Evolutionary conservation across 257 asterid genomes (phyloP), one percentile per base, ranked within the genome.

Genomic region (Nicotiana tabacum): DNA sequence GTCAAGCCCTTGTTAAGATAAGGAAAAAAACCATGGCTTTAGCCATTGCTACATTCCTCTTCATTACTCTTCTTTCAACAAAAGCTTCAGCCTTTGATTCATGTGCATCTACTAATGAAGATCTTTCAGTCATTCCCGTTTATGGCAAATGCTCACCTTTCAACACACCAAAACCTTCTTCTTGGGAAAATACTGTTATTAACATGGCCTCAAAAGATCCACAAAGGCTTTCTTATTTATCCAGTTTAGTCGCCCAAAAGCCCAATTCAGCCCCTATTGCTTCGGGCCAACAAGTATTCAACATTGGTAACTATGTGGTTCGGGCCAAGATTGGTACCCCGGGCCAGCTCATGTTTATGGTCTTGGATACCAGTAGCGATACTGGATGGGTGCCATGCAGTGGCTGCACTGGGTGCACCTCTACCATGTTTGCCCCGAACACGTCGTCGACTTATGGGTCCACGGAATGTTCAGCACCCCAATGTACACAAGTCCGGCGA

Each of bases 331-430:
- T 95, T 33, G 99, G 99, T 46, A 91, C 95, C 17, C 99, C 97
- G 7, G 95, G 95, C 1, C 98, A 93, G 77, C 92, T 89, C 86
- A 77, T 95, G 92, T 91, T 90, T 87, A 94, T 93, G 98, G 99
- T 93, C 29, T 10, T 95, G 85, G 98, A 95, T 81, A 95, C 97
- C 1, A 94, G 99, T 83, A 90, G 87, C 3, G 98, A 95, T 37
- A 90, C 88, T 83, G 96, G 97, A 84, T 95, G 99, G 98, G 77
- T 92, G 55, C 99, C 99, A 82, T 95, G 98, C 92, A 89, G 82
- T 43, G 97, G 96, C 13, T 95, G 99, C 89, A 61, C 81, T 0
- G 96, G 97, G 1, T 95, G 98, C 83, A 81, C 92, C 29, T 89
- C 98, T 32, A 79, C 87, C 0, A 2, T 83, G 21, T 95, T 95